A percentile compares a stretch with the other conserved stretches of the same genome.
These are phyloP conservation scores for Tillandsia fasciculata DNA, from an alignment of 176 grass and related monocot species.

Conservation along the genomic window DNA sequence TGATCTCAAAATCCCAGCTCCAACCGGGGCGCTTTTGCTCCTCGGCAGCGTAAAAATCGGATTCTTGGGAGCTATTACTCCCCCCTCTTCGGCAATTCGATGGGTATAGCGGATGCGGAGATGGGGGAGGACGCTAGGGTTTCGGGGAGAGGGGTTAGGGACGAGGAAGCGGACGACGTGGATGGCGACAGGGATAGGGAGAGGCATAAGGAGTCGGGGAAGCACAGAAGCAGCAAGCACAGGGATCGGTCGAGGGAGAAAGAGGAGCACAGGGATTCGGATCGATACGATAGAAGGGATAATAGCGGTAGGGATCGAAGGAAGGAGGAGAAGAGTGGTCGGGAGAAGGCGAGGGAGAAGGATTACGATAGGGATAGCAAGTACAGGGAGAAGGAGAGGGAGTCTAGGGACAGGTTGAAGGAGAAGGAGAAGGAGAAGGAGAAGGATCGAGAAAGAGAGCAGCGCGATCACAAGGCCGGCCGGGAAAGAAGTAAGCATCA, in stretches of 20 bases:
- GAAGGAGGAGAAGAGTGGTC: conserved; percentile 16
- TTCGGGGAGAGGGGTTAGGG: conserved; percentile 14
- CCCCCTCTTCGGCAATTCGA: too few species aligned
- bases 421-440: conserved; percentile 41
- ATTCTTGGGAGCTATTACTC: too few species aligned
- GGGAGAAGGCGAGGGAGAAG: conserved; percentile 46
- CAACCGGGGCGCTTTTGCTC: too few species aligned
- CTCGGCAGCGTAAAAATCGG: too few species aligned
- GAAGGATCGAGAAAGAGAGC: conserved; percentile 9
- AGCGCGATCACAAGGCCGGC: not conserved
- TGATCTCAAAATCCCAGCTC: not conserved
- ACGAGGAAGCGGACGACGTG: conserved; percentile 34
- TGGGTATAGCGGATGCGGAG: not conserved
- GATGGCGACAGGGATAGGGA: conserved; percentile 36
- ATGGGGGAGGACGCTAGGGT: not conserved
- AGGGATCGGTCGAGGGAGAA: conserved; percentile 22
- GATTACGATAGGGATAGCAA: conserved; percentile 26
- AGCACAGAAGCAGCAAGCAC: conserved; percentile 36
- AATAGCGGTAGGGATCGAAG: conserved; percentile 24
- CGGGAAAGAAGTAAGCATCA: too few species aligned
- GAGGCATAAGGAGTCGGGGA: conserved; percentile 32
- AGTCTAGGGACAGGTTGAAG: conserved; percentile 25
- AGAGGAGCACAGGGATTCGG: conserved; percentile 17
- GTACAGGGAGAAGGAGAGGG: conserved; percentile 41
- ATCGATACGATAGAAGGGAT: conserved; percentile 33